Evolutionary conservation across 2,329 filamentous ascomycete genomes (phyloP).

Genomic region (Colletotrichum sp.): DNA sequence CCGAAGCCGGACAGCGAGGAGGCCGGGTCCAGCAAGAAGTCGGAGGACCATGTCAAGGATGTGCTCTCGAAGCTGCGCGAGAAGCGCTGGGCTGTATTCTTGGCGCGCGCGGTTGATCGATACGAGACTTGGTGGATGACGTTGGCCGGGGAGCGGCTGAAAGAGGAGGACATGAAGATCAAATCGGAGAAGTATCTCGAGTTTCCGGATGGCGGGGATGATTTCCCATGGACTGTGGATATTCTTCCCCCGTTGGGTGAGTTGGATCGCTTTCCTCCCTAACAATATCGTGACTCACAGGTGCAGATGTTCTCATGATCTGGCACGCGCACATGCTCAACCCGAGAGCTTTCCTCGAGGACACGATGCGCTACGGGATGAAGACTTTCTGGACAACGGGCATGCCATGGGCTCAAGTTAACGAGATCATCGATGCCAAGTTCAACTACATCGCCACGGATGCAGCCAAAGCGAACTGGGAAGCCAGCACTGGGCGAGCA

Average conservation of each 20-base stretch:
- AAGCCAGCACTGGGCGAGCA: constrained; percentile 46
- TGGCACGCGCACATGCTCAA: constrained; percentile 84
- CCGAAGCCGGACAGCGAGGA: not conserved
- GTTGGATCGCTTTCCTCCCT: constrained; percentile 18
- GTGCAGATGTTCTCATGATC: constrained; percentile 75
- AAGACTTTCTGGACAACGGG: constrained; percentile 64
- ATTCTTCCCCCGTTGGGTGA: constrained; percentile 65
- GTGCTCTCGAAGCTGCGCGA: constrained; percentile 62
- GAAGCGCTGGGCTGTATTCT: constrained; percentile 76
- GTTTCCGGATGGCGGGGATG: constrained; percentile 35
- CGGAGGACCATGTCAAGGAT: constrained; percentile 37
- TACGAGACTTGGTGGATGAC: constrained; percentile 71
- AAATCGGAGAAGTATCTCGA: constrained; percentile 28
- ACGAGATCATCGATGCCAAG: constrained; percentile 60
- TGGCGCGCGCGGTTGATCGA: constrained; percentile 70
- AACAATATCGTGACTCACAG: not conserved
- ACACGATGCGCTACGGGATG: constrained; percentile 65
- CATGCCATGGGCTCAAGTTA: constrained; percentile 70
- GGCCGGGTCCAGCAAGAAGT: constrained; percentile 23
- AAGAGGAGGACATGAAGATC: constrained; percentile 38
- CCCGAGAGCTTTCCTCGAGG: constrained; percentile 75
- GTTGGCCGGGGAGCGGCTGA: constrained; percentile 34
- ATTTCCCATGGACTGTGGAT: constrained; percentile 39
- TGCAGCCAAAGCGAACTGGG: constrained; percentile 52
- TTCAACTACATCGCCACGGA: constrained; percentile 61